Base-by-base conservation (phyloP, 176 grass and related monocot genomes). In the Oryza rufipogon region DNA sequence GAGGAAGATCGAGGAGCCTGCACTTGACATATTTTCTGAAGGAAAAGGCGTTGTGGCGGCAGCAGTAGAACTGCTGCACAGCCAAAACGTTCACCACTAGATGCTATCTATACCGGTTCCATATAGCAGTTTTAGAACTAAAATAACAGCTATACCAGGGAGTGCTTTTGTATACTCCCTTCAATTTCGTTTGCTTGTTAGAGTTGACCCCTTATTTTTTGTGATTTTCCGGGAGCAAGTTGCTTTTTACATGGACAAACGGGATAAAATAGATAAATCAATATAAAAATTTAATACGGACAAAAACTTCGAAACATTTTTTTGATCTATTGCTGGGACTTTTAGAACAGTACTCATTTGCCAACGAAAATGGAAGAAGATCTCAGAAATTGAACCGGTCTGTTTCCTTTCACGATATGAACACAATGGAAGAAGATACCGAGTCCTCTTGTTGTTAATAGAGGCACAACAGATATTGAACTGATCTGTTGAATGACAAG, bases 41-140 rank as follows among this genome's bases (percentile, higher is more conserved):
- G 93, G 93, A 71, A 92, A 81, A 77, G 87, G 85, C 52, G 96
- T 98, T 47, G 96, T 98, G 42, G 85, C 80, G 33, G 96, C 96
- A 80, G 96, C 92, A 78, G 84, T 98, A 64, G 96, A 98, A 84
- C 79, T 98, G 67, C 81, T 98, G 78, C 93, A 98, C 75, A 95
- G 79, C 76, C 76, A 91, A 70, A 87, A 95, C 75, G 39, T 85
- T 49, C 52, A 84, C 65, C 64, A 86, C 20, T 98, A 93, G 67
- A 80, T 52, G 64, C 46, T 22, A 66, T 60, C 19, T 72, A 67
- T 56, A 32, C 56, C 34, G 11, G 5, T 34, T 65, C 5, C 26
- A 19, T 60, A 9, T n/a, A 6, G 22, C 8, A 9, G 58, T 7
- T 63, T 23, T 63, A 23, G 20, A 63, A 63, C 58, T 63, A 63